A percentile compares a stretch with the other conserved stretches of the same genome.
These are phyloP conservation scores for Fraxinus latifolia DNA, from an alignment of 305 asterid genomes.

Conservation along the genomic window DNA sequence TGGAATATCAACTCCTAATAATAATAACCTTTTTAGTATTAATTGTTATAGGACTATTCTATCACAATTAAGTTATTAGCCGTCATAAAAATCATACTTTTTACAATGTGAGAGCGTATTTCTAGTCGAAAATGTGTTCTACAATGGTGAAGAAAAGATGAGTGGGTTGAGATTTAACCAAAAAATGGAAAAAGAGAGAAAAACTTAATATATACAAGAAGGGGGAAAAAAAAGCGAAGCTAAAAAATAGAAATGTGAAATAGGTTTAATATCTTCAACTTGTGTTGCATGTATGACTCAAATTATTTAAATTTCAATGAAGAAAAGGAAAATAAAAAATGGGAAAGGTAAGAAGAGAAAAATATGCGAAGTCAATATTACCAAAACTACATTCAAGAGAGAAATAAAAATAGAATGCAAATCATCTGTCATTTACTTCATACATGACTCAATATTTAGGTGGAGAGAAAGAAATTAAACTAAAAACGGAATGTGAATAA, in stretches of 20 bases:
- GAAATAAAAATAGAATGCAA: background rate
- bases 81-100: background rate
- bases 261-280: background rate
- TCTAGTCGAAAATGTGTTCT: background rate
- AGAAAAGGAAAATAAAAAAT: background rate
- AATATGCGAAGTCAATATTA: background rate
- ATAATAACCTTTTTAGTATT: no score
- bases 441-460: background rate
- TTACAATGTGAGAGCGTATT: background rate
- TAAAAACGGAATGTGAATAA: background rate
- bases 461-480: background rate
- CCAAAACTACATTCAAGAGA: background rate
- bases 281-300: background rate
- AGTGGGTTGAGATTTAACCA: background rate
- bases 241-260: background rate
- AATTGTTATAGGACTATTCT: background rate
- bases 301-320: background rate
- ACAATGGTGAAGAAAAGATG: background rate
- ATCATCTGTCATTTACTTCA: background rate
- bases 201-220: no score
- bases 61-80: background rate
- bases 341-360: background rate
- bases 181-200: background rate
- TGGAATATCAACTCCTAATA: background rate
- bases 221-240: background rate